phyloP scores from a whole-genome alignment of 2,329 filamentous ascomycete species.

The Phaeosphaeriaceae sp. region DNA sequence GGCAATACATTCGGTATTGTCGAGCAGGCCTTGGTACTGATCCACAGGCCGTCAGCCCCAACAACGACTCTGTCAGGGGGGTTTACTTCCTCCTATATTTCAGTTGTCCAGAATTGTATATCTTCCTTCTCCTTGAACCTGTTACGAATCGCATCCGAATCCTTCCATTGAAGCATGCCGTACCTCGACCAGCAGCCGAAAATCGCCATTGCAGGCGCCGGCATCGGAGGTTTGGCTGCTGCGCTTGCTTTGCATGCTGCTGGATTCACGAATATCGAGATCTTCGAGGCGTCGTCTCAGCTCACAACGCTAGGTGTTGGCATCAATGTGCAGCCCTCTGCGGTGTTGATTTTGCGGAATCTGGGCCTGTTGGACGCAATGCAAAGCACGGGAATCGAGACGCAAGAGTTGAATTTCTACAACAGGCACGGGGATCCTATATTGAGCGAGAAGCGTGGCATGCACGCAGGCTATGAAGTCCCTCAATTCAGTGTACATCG shows the following conservation, averaged over 20 bases:
- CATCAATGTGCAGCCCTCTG: constrained; percentile 58
- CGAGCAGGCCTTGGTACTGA: not conserved
- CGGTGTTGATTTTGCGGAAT: constrained; percentile 55
- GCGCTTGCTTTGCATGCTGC: constrained; percentile 76
- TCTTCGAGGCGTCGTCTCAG: constrained; percentile 53
- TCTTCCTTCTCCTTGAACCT: not conserved
- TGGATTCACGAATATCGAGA: constrained; percentile 60
- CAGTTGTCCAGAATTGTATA: not conserved
- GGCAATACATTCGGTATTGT: constrained; percentile 5
- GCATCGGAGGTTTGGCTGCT: constrained; percentile 77
- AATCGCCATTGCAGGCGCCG: constrained; percentile 52
- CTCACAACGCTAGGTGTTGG: constrained; percentile 54
- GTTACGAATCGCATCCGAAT: no score
- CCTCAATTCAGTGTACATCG: constrained; percentile 57
- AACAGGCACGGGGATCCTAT: constrained; percentile 55
- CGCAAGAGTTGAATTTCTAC: constrained; percentile 56
- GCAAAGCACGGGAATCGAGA: constrained; percentile 52
- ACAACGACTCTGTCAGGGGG: not conserved
- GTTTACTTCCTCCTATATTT: not conserved
- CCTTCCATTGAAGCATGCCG: constrained; percentile 19
- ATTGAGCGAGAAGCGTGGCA: constrained; percentile 53
- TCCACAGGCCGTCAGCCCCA: not conserved
- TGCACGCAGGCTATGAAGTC: constrained; percentile 52
- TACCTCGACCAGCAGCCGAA: constrained; percentile 31
- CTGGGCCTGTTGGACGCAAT: constrained; percentile 53